phyloP scores from a whole-genome alignment of 2,329 filamentous ascomycete genomes.

The Verruconis gallopava region DNA sequence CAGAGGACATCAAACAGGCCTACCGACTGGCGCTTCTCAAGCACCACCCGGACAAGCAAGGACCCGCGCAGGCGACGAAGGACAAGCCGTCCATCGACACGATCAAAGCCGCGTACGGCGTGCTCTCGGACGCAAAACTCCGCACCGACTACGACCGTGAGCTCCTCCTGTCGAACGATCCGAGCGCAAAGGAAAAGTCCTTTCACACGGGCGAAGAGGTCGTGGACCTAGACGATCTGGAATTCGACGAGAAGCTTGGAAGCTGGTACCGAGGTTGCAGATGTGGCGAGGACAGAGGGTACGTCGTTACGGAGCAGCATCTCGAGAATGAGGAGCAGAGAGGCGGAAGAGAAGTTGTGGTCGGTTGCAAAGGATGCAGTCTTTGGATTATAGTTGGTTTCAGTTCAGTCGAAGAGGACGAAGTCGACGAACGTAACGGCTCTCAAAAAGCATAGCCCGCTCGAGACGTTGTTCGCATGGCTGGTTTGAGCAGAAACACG shows the following conservation, averaged over 20 bases:
- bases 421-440: neutral
- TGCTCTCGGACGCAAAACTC: constrained; percentile 31
- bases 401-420: constrained; percentile 31
- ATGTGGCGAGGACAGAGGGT: constrained; percentile 45
- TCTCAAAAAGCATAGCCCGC: too few relatives aligned
- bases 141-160: constrained; percentile 37
- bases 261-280: constrained; percentile 42
- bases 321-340: constrained; percentile 36
- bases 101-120: constrained; percentile 45
- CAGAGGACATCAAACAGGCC: constrained; percentile 35
- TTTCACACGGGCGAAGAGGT: constrained; percentile 36
- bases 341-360: constrained; percentile 45
- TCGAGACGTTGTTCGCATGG: too few relatives aligned
- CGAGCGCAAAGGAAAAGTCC: constrained; percentile 10
- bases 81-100: constrained; percentile 36
- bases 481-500: too few relatives aligned
- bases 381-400: constrained; percentile 50
- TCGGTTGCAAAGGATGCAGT: constrained; percentile 50
- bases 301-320: constrained; percentile 41
- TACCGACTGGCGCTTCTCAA: constrained; percentile 44
- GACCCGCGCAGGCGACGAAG: neutral
- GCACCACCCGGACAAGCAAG: constrained; percentile 46
- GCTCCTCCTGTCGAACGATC: constrained; percentile 17
- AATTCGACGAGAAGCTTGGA: constrained; percentile 14
- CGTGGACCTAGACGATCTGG: constrained; percentile 45